Percentiles rank a stretch among this genome's conserved stretches.
phyloP scores from a whole-genome alignment of 1,284 basidiomycete species.

The Cystobasidium slooffiae region DNA sequence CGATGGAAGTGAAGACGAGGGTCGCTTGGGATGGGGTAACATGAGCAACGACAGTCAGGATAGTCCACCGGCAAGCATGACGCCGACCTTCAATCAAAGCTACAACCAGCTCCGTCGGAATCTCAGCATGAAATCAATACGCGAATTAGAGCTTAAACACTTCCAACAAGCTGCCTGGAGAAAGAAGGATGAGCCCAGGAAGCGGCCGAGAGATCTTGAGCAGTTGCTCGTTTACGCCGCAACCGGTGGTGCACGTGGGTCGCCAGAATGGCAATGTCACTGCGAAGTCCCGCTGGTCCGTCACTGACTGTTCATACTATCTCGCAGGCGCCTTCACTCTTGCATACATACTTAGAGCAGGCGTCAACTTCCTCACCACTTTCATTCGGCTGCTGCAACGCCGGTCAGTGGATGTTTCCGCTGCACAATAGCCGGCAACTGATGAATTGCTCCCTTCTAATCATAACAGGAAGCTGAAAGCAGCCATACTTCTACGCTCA shows the following conservation, averaged over 20 bases:
- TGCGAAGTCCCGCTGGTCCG: not conserved
- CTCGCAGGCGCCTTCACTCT: constrained; percentile 21
- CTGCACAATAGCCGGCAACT: constrained; percentile 1
- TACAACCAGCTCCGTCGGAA: constrained; percentile 46
- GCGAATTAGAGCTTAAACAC: constrained; percentile 61
- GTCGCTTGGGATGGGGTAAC: not conserved
- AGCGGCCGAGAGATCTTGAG: constrained; percentile 69
- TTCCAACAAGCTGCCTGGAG: constrained; percentile 82
- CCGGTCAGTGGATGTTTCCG: constrained; percentile 62
- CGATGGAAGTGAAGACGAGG: constrained; percentile 8
- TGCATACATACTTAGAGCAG: constrained; percentile 62
- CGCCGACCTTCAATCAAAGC: constrained; percentile 49
- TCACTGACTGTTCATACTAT: not conserved
- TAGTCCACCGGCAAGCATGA: constrained; percentile 43
- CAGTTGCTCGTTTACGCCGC: constrained; percentile 75
- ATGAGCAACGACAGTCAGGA: constrained; percentile 14
- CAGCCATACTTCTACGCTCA: constrained; percentile 71
- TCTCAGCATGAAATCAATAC: constrained; percentile 47
- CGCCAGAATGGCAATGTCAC: not conserved
- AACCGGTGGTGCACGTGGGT: constrained; percentile 75
- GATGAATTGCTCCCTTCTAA: not conserved
- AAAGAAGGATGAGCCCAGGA: constrained; percentile 73
- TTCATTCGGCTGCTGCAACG: constrained; percentile 70
- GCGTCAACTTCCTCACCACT: constrained; percentile 76
- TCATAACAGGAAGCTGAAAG: constrained; percentile 60